Percentiles rank a stretch among this genome's conserved stretches.
Conservation (phyloP, 2,329 filamentous ascomycete genomes). For the Clonostachys byssicola region DNA sequence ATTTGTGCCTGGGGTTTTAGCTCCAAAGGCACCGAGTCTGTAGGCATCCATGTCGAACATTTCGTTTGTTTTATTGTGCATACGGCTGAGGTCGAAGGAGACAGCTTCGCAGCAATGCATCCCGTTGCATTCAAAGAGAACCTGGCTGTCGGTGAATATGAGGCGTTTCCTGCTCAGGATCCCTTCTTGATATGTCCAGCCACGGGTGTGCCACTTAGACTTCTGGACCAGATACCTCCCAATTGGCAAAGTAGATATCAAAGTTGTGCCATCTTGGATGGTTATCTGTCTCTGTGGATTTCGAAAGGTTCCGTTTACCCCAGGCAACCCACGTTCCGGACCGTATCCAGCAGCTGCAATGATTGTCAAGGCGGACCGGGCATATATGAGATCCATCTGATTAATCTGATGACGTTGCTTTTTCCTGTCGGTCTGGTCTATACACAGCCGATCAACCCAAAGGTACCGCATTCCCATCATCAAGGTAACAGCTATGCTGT, state of each 20-base stretch:
- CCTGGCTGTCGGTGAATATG: background rate
- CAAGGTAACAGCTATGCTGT: conserved; percentile 10
- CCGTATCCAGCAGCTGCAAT: conserved; percentile 9
- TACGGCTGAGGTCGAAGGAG: background rate
- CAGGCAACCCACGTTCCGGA: conserved; percentile 2
- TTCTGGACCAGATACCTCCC: background rate
- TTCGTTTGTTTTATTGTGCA: background rate
- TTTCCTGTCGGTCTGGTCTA: conserved; percentile 15
- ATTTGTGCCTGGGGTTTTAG: background rate
- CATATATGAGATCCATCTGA: conserved; percentile 16
- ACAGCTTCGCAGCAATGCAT: background rate
- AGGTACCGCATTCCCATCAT: conserved; percentile 12
- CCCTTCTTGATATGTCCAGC: background rate
- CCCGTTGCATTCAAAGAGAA: background rate
- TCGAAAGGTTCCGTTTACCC: background rate
- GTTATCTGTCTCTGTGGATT: background rate
- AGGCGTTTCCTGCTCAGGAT: background rate
- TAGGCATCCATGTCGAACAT: background rate
- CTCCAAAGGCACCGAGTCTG: background rate
- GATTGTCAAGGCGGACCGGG: conserved; percentile 12
- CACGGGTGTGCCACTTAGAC: background rate
- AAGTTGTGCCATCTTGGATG: background rate
- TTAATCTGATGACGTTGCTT: conserved; percentile 12
- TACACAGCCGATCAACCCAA: conserved; percentile 19
- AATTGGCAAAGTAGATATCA: background rate